Base-by-base conservation (phyloP, 2,329 filamentous ascomycete species). In the Colletotrichum euphorbiae region DNA sequence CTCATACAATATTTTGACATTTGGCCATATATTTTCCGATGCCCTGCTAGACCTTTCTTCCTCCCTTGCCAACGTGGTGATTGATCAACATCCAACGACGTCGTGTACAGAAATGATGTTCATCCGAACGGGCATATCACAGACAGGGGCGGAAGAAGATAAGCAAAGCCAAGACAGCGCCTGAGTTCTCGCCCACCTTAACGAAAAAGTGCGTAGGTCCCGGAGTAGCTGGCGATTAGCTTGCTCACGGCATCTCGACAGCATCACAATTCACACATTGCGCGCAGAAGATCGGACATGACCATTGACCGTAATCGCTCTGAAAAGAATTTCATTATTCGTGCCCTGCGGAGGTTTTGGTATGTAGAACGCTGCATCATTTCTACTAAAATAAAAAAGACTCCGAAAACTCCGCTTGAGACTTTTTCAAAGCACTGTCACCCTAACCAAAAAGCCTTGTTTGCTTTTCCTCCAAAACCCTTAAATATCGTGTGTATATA, bases 401-500 rank as follows among this genome's bases (percentile, higher is more conserved):
- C 62, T 67, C 67, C 67, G 52, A 68, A 62, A 69, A 69, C 63
- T 67, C 63, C 62, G 56, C 36, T 62, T 36, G 40, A 56, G 28
- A 62, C 67, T 67, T 45, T 50, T 52, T 59, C 8, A 40, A 68
- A 59, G 43, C 42, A 69, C 62, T 65, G 42, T 51, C 62, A 42
- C 36, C 63, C 58, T 50, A 54, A 40, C 45, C 63, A 51, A 45
- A 46, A 58, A 38, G 15, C 58, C 42, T 28, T 56, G 33, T 57
- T 57, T 51, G 43, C 50, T 28, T 54, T 42, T 31, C 56, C 42
- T 36, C 59, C 6, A 7, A 28, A 28, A 28, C 28, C 46, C 51
- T 38, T 56, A 56, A 45, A 43, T 55, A 28, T 9, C 52, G 60
- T 21, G 11, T 33, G 17, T 57, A 52, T 62, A 33, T 56, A 51